A percentile compares a stretch with the other conserved stretches of the same genome.
Evolutionary conservation across 345 rosid genomes (phyloP).

Genomic region (Reutealis trisperma): DNA sequence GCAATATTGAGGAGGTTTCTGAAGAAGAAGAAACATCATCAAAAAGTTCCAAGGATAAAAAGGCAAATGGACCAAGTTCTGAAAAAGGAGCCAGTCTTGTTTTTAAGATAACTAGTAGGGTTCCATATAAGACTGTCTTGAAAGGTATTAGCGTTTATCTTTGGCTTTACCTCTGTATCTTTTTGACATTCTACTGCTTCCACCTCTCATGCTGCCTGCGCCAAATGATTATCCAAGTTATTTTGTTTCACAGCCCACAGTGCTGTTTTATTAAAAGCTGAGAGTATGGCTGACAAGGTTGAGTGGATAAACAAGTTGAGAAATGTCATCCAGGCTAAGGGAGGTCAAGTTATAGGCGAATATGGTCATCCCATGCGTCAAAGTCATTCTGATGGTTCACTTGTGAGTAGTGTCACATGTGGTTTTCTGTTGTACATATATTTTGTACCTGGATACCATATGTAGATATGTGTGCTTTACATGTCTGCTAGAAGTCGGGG

Average conservation of each 20-base stretch:
- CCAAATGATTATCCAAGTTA: neutral
- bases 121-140: slow-evolving; percentile 88
- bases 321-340: slow-evolving; percentile 59
- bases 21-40: slow-evolving; percentile 77
- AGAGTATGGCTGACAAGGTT: slow-evolving; percentile 71
- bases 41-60: slow-evolving; percentile 87
- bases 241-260: slow-evolving; percentile 74
- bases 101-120: slow-evolving; percentile 82
- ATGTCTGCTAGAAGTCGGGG: neutral
- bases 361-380: slow-evolving; percentile 67
- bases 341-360: slow-evolving; percentile 66
- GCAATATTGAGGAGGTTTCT: slow-evolving; percentile 72
- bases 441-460: neutral
- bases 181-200: neutral
- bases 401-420: slow-evolving; percentile 56
- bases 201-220: neutral
- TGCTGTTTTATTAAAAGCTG: slow-evolving; percentile 83
- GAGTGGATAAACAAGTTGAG: slow-evolving; percentile 89
- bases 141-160: slow-evolving; percentile 54
- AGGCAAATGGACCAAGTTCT: slow-evolving; percentile 74
- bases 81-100: slow-evolving; percentile 65
- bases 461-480: neutral
- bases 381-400: slow-evolving; percentile 96
- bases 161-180: slow-evolving; percentile 11
- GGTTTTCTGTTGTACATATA: neutral